Evolutionary conservation across 164 flowering plant species (phyloP), one percentile per base, ranked within the genome.

Genomic region (Piper betle): DNA sequence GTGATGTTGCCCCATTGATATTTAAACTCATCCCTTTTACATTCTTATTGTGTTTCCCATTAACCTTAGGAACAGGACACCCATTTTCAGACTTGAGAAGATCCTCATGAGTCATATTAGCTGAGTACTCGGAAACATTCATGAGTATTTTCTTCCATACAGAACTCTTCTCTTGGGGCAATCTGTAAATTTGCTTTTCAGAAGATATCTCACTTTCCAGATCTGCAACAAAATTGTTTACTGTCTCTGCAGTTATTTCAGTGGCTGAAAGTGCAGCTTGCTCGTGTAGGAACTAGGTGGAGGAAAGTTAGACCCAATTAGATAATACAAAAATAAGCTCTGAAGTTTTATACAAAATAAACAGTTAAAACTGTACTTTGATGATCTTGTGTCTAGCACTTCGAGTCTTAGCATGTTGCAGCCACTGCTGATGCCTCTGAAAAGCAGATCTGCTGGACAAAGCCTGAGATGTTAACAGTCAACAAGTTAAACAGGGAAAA

Each of bases 381-480:
- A 87, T 83, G 37, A 92, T 92, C 71, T 92, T 92, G 76, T 89
- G 96, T 37, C 98, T 81, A 17, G 98, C 98, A 76, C 96, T 81
- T 25, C 91, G 89, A 39, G 98, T 92, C 79, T 84, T 87, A 53
- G 98, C 96, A 80, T 90, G 88, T 63, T 79, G 86, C 75, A 90
- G 66, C 98, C 98, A 93, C 69, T 86, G 90, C 69, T 79, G 88
- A 72, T 93, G 97, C 79, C 85, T 82, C 73, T 84, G 86, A 60
- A 83, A 86, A 70, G 96, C 94, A 68, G 92, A 81, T 77, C 85
- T 90, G 70, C 86, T 85, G 10, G 97, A 84, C 55, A 88, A 85
- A 18, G 88, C 88, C 98, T 93, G 81, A 42, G n/a, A 70, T 55
- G 25, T 41, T 50, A 9, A 40, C 39, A 37, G 17, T 39, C 20